These are phyloP conservation scores for Aureobasidium subglaciale DNA, from an alignment of 2,329 filamentous ascomycete genomes.

Conservation along the genomic window DNA sequence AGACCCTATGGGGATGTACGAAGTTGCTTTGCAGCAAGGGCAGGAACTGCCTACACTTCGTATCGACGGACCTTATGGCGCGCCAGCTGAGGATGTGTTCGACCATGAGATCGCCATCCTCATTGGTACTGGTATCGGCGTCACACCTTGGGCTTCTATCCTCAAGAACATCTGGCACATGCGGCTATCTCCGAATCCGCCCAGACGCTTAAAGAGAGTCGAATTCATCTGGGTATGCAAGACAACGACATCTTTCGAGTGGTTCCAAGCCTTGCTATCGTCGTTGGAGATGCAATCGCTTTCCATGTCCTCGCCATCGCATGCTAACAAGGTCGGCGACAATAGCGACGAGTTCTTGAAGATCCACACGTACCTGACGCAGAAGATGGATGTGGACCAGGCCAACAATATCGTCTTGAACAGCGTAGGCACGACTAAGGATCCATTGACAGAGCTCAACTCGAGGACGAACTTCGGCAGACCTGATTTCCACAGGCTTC, in stretches of 20 bases:
- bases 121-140: conserved; percentile 79
- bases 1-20: conserved; percentile 94
- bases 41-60: conserved; percentile 85
- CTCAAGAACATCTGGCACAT: conserved; percentile 98
- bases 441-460: conserved; percentile 87
- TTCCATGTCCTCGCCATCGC: conserved; percentile 41
- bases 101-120: conserved; percentile 83
- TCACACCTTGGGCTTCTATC: conserved; percentile 80
- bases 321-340: conserved; percentile 57
- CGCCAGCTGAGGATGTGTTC: conserved; percentile 95
- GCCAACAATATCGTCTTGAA: conserved; percentile 96
- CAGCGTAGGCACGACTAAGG: conserved; percentile 77
- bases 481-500: conserved; percentile 76
- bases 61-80: conserved; percentile 93
- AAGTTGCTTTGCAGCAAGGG: conserved; percentile 88
- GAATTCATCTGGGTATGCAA: conserved; percentile 99
- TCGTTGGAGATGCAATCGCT: conserved; percentile 83
- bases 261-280: conserved; percentile 92
- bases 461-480: conserved; percentile 89
- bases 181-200: conserved; percentile 81
- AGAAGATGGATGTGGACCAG: conserved; percentile 84
- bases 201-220: conserved; percentile 80
- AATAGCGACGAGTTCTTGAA: conserved; percentile 76
- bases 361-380: conserved; percentile 96
- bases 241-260: conserved; percentile 92